Evolutionary conservation across 1,284 basidiomycete species (phyloP), one percentile per base, ranked within the genome.

Genomic region (Rhodotorula sp.): DNA sequence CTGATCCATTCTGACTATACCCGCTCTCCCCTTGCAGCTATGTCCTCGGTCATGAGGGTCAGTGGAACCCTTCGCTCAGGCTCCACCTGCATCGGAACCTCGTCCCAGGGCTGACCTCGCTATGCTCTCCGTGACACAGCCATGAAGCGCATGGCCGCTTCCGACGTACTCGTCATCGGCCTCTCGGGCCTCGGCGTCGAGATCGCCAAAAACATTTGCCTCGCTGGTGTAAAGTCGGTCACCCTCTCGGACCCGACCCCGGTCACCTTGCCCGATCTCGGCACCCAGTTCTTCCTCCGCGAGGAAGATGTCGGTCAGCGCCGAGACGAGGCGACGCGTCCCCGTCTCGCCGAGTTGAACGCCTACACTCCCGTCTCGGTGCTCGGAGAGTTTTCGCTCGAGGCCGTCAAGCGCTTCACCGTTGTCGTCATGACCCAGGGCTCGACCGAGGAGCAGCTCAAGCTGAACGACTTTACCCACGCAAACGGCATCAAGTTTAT

Each of bases 91-190:
- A 42, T 42, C 37, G 37, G 37, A 42, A 42, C 37, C 37, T 42
- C 55, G 45, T 54, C 48, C 1, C 12, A 29, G 22, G 22, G 29
- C 66, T 62, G 30, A 60, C 56, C 20, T 33, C 6, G n/a, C 44
- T 8, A 5, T 22, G 44, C 8, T 42, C 29, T 17, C 3, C 60
- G 10, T 15, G 18, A 1, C n/a, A 30, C 67, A 78, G 95, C 95
- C 58, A 99, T 99, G 96, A 97, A 97, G 86, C 91, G 90, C 80
- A 99, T 99, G 96, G 95, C 96, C 14, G 85, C 87, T 42, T 98
- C 95, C 67, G 96, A 97, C 80, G 91, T 99, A 60, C 87, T 99
- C 72, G 88, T 99, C 76, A 89, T 97, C 57, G 96, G 96, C 45
- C 83, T 95, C 80, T 90, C 91, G 76, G 96, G 96, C 73, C 84